Conservation (phyloP, 345 rosid genomes). For the Euphorbia lathyris region DNA sequence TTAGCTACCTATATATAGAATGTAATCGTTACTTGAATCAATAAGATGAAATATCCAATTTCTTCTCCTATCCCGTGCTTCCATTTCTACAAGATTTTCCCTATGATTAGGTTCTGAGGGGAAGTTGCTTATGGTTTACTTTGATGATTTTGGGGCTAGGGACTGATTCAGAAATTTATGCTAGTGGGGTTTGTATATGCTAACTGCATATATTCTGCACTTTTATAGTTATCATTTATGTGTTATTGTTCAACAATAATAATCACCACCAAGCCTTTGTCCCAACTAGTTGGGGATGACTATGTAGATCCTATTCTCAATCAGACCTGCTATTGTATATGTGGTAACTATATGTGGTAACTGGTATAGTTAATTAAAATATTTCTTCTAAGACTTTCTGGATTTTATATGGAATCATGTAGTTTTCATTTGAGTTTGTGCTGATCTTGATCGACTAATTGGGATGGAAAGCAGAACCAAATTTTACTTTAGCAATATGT, state of each 20-base stretch:
- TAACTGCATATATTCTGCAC: neutral
- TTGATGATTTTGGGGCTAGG: neutral
- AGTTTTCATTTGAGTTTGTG: neutral
- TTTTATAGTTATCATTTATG: neutral
- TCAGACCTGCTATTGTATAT: neutral
- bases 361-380: neutral
- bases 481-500: neutral
- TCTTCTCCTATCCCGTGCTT: no score
- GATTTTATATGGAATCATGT: neutral
- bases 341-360: neutral
- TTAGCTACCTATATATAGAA: no score
- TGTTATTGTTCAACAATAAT: neutral
- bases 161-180: neutral
- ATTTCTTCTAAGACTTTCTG: neutral
- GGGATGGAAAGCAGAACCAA: neutral
- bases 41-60: no score
- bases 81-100: no score
- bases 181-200: neutral
- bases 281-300: neutral
- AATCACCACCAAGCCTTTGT: neutral
- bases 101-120: neutral
- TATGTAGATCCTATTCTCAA: neutral
- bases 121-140: neutral
- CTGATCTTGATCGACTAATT: neutral
- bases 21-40: no score